A percentile compares a stretch with the other conserved stretches of the same genome.
Conservation (phyloP, 2,329 filamentous ascomycete species). For the Calonectria pteridis region DNA sequence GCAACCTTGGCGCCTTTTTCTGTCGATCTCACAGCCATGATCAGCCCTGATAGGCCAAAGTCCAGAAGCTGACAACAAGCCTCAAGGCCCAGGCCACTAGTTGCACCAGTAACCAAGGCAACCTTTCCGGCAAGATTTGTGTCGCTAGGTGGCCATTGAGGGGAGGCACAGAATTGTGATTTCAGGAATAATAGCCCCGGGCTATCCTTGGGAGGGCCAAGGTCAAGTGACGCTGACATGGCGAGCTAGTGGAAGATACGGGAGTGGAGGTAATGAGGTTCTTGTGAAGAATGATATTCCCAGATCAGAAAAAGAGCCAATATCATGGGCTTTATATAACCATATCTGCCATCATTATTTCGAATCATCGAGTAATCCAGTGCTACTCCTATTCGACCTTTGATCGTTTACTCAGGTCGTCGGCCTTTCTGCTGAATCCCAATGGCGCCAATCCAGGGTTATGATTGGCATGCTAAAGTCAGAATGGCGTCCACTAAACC, state of each 20-base stretch:
- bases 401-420: neutral
- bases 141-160: constrained; percentile 8
- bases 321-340: neutral
- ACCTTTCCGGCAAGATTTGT: neutral
- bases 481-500: neutral
- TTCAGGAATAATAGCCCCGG: constrained; percentile 8
- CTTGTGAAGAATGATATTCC: neutral
- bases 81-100: constrained; percentile 18
- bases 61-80: constrained; percentile 13
- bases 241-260: neutral
- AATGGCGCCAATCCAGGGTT: neutral
- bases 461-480: neutral
- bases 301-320: neutral
- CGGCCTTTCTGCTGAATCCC: neutral
- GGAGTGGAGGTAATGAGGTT: neutral
- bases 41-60: constrained; percentile 12
- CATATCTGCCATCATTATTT: neutral
- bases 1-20: constrained; percentile 12
- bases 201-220: constrained; percentile 16
- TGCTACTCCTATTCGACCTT: neutral
- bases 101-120: constrained; percentile 21
- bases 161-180: constrained; percentile 5
- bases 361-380: neutral
- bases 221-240: constrained; percentile 9
- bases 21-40: constrained; percentile 20